Percentiles rank a stretch among this genome's conserved stretches.
These are phyloP conservation scores for Trametes villosa DNA, from an alignment of 768 basidiomycete genomes.

Conservation along the genomic window DNA sequence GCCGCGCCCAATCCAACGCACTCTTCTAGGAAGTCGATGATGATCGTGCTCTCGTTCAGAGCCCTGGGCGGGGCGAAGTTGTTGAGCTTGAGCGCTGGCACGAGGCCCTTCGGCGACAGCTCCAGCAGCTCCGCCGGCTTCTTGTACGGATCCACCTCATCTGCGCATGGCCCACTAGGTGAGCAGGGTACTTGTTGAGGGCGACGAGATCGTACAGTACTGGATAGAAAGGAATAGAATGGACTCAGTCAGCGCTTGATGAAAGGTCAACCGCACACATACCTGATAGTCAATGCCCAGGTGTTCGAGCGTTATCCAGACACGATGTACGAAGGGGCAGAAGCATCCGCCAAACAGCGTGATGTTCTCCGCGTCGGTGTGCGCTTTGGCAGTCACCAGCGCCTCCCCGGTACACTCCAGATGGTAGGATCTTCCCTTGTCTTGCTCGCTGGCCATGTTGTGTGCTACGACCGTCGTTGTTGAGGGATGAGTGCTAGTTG, in stretches of 20 bases:
- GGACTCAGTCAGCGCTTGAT: neutral
- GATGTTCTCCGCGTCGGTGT: conserved; percentile 52
- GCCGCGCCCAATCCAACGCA: conserved; percentile 30
- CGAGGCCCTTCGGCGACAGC: conserved; percentile 81
- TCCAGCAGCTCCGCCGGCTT: conserved; percentile 82
- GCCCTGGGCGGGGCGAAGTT: conserved; percentile 58
- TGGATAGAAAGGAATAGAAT: conserved; percentile 21
- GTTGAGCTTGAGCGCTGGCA: conserved; percentile 68
- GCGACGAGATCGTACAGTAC: conserved; percentile 42
- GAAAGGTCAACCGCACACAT: conserved; percentile 16
- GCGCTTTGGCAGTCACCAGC: conserved; percentile 56
- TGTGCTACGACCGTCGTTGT: neutral
- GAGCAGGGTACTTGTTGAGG: neutral
- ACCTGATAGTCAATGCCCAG: conserved; percentile 75
- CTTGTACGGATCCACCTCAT: conserved; percentile 83
- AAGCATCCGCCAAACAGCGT: conserved; percentile 76
- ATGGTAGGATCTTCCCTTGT: conserved; percentile 47
- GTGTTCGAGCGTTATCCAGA: conserved; percentile 76
- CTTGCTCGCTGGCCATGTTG: conserved; percentile 32
- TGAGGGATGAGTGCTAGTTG: neutral
- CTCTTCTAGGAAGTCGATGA: conserved; percentile 82
- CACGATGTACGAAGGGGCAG: conserved; percentile 83
- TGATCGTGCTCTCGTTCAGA: conserved; percentile 80
- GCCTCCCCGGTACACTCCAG: conserved; percentile 53
- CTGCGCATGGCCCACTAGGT: conserved; percentile 38